Evolutionary conservation across 176 grass and related monocot species (phyloP), one percentile per base, ranked within the genome.

Genomic region (Eleusine coracana): DNA sequence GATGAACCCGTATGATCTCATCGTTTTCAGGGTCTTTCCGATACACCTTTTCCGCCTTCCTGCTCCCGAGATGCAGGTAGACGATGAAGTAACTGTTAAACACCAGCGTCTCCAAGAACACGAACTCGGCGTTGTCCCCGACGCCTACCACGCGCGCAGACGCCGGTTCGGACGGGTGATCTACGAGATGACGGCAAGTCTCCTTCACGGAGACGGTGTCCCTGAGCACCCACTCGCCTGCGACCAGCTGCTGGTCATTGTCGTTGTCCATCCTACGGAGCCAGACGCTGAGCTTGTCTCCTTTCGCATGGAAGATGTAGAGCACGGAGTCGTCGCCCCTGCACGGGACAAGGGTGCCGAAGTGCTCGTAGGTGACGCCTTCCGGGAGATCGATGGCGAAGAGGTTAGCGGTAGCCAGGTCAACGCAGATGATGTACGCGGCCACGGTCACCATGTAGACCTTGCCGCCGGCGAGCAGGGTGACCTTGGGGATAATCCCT

Each of bases 391-490:
- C 18, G 63, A 80, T 0, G 1, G 62, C 6, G 45, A 23, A 51
- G 5, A 80, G 18, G 29, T 18, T 80, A 17, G 17, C 10, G 0
- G 45, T 14, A 18, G 16, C 44, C 29, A 80, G 34, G 28, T 80
- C 63, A 0, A 68, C 6, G 5, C 5, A 18, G 45, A 80, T 9
- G 42, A 79, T 36, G 62, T 67, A 67, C 6, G 2, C 45, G 2
- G 63, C 45, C 63, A 36, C 12, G 45, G 62, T 15, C 18, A 80
- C 45, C 77, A n/a, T 68, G 28, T 80, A 79, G 45, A 79, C 17
- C 62, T 79, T 79, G 5, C 62, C 18, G 17, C 44, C 28, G 77
- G 63, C 61, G 44, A 67, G 77, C 42, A 37, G 5, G 0, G 16
- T 66, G 7, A 51, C 3, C 3, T 0, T 4, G 28, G 62, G 62